phyloP scores from a whole-genome alignment of 2,329 filamentous ascomycete genomes.

The Chaetoscypha palmicola region DNA sequence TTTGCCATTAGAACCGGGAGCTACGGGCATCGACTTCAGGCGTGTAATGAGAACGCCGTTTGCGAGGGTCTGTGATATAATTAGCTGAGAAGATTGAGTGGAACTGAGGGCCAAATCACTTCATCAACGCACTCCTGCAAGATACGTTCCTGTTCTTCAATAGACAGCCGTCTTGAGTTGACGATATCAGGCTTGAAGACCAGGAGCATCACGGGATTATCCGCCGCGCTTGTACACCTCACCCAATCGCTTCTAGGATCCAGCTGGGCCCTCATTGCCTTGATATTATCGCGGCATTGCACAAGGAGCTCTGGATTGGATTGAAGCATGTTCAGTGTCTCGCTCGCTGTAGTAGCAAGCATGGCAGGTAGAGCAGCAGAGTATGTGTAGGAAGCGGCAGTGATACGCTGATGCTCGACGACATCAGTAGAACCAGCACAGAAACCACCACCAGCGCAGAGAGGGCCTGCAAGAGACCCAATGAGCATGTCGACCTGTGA shows the following conservation, averaged over 20 bases:
- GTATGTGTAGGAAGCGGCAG: conserved; percentile 87
- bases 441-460: conserved; percentile 92
- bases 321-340: conserved; percentile 80
- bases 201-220: conserved; percentile 84
- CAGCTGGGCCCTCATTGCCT: conserved; percentile 75
- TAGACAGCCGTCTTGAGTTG: conserved; percentile 56
- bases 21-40: conserved; percentile 69
- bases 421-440: conserved; percentile 89
- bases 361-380: conserved; percentile 91
- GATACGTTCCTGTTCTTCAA: conserved; percentile 75
- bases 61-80: conserved; percentile 55
- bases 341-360: conserved; percentile 89
- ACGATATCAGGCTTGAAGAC: conserved; percentile 79
- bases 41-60: conserved; percentile 88
- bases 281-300: conserved; percentile 79
- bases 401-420: conserved; percentile 92
- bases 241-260: conserved; percentile 95
- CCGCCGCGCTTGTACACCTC: conserved; percentile 66
- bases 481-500: conserved; percentile 95
- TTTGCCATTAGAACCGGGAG: conserved; percentile 55
- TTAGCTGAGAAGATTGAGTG: background rate
- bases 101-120: conserved; percentile 44
- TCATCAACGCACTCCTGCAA: conserved; percentile 94
- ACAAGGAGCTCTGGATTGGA: conserved; percentile 75
- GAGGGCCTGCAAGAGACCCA: conserved; percentile 80